Evolutionary conservation across 2,329 filamentous ascomycete genomes (phyloP), one percentile per base, ranked within the genome.

Genomic region (Fusarium pseudocircinatum): DNA sequence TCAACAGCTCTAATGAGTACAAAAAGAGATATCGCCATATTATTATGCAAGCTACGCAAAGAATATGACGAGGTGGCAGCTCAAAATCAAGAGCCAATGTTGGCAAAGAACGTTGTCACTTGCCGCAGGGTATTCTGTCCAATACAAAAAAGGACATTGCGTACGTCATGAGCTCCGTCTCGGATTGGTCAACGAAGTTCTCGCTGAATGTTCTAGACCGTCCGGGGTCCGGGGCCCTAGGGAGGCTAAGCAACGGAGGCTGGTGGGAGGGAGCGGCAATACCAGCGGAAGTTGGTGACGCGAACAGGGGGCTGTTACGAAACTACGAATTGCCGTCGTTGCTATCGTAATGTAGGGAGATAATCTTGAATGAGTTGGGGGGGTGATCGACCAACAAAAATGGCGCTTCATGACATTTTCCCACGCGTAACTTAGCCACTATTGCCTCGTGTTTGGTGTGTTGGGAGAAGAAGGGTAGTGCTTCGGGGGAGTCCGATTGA

Each of bases 161-260:
- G 42, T 67, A 67, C 68, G 64, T 70, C 59, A 74, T 69, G 66
- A 50, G 30, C 49, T 61, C 43, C 40, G 56, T 42, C 15, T 46
- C 13, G 63, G 69, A 74, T 63, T 64, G 74, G 68, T 65, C 70
- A 59, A 56, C 26, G 47, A 71, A 75, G 72, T 75, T 72, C 70
- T 70, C 57, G 59, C 44, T 40, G 52, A 67, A 63, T 34, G 75
- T 66, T 72, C 73, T 63, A 76, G 75, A 74, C 75, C 59, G 43
- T 64, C 68, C 32, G 49, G 63, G 70, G 75, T 62, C 64, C 42
- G 46, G 56, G 60, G 42, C 58, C 50, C 42, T 58, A 68, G 71
- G 34, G 47, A 49, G 47, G 37, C 59, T 73, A 65, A 65, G 67
- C 24, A 34, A 60, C 59, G 49, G 43, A 47, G 42, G 46, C 52